Evolutionary conservation across 768 basidiomycete genomes (phyloP).

Genomic region (Pleurotus citrinopileatus): DNA sequence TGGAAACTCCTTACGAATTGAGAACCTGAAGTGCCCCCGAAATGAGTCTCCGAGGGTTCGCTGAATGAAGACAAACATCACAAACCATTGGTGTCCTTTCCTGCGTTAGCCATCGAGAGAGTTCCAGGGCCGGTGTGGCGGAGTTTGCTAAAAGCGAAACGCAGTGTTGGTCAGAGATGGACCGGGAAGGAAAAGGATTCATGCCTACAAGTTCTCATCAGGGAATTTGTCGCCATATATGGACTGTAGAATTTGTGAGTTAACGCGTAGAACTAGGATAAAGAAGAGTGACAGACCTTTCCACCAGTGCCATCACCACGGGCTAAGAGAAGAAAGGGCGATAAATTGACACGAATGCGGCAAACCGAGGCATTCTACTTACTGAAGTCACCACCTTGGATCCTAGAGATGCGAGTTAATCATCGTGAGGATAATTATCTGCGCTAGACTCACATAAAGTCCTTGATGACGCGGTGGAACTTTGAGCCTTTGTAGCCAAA

Average conservation of each 20-base stretch:
- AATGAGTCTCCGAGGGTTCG: slow-evolving; percentile 7
- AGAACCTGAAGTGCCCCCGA: slow-evolving; percentile 49
- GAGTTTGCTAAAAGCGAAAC: slow-evolving; percentile 69
- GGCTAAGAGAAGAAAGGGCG: slow-evolving; percentile 42
- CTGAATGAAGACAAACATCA: neutral
- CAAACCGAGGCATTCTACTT: too few relatives aligned
- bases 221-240: slow-evolving; percentile 90
- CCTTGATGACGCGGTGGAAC: slow-evolving; percentile 95
- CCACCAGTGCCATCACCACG: slow-evolving; percentile 88
- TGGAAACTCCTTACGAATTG: slow-evolving; percentile 69
- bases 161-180: neutral
- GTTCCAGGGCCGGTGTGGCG: slow-evolving; percentile 86
- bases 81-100: slow-evolving; percentile 88
- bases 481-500: slow-evolving; percentile 94
- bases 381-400: slow-evolving; percentile 99
- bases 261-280: neutral
- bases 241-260: slow-evolving; percentile 43
- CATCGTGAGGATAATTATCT: neutral
- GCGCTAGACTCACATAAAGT: slow-evolving; percentile 68
- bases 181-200: neutral
- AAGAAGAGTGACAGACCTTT: slow-evolving; percentile 48
- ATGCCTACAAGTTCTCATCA: slow-evolving; percentile 91
- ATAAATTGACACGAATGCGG: too few relatives aligned
- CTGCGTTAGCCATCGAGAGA: slow-evolving; percentile 94
- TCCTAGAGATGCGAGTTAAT: slow-evolving; percentile 48